Evolutionary conservation across 2,329 filamentous ascomycete species (phyloP).

Genomic region (Allantophomopsis lycopodina): DNA sequence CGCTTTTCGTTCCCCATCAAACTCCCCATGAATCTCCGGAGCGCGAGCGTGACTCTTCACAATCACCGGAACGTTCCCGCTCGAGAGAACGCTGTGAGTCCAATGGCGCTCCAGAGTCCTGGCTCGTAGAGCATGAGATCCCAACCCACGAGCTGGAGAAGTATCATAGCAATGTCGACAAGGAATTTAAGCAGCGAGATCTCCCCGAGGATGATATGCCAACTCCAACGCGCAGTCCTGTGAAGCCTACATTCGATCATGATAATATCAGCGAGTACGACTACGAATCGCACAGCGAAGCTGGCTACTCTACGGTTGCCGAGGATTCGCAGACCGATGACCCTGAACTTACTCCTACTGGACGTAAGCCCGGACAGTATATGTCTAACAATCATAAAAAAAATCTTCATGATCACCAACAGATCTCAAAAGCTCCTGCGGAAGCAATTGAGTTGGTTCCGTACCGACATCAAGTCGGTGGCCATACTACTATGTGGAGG

Average conservation of each 20-base stretch:
- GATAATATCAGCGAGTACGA: background rate
- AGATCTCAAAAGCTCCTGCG: conserved; percentile 36
- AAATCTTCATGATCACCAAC: conserved; percentile 35
- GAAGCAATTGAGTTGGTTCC: conserved; percentile 93
- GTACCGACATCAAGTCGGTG: conserved; percentile 94
- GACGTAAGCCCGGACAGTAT: conserved; percentile 22
- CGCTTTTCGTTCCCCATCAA: conserved; percentile 69
- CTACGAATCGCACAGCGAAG: conserved; percentile 11
- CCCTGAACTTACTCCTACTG: conserved; percentile 14
- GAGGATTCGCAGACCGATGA: conserved; percentile 15
- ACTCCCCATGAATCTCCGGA: conserved; percentile 28
- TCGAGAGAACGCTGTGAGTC: conserved; percentile 4
- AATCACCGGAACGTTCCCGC: conserved; percentile 9
- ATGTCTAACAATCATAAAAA: conserved; percentile 31
- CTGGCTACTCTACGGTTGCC: conserved; percentile 7
- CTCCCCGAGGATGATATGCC: conserved; percentile 4
- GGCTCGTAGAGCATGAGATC: conserved; percentile 19
- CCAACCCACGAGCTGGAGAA: conserved; percentile 21
- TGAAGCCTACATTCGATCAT: conserved; percentile 1
- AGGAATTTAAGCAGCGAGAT: conserved; percentile 4
- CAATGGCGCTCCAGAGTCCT: conserved; percentile 11
- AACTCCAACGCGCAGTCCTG: conserved; percentile 4
- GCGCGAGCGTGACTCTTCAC: conserved; percentile 6
- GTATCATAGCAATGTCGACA: conserved; percentile 6
- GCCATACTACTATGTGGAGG: conserved; percentile 90